These are phyloP conservation scores for Starmerella khaoyaiensis DNA, from an alignment of 805 yeast genomes.

Conservation along the genomic window DNA sequence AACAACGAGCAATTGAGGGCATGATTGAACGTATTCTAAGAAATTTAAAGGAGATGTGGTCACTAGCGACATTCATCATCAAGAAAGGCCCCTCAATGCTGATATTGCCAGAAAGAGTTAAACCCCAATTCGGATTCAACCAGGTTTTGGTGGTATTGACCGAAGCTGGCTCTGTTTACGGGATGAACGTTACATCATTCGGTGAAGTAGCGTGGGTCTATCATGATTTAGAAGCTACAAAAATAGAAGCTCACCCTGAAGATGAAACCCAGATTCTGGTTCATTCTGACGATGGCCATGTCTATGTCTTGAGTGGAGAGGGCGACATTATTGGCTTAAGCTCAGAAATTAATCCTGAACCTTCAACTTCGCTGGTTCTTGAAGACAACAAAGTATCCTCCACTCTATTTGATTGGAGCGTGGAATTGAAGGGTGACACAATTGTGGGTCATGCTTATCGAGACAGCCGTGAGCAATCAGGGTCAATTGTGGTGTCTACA, in stretches of 20 bases:
- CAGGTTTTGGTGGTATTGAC: constrained; percentile 26
- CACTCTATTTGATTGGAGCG: constrained; percentile 7
- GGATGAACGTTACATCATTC: constrained; percentile 22
- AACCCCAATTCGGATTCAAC: constrained; percentile 26
- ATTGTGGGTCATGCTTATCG: constrained; percentile 34
- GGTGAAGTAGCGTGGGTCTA: constrained; percentile 23
- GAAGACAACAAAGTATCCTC: not conserved
- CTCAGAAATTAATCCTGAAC: not conserved
- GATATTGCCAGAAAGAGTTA: constrained; percentile 5
- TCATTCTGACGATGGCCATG: constrained; percentile 14
- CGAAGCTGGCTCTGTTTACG: constrained; percentile 23
- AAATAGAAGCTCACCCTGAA: constrained; percentile 8
- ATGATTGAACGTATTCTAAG: constrained; percentile 1
- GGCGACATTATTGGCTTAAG: constrained; percentile 8
- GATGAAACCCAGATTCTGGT: constrained; percentile 11
- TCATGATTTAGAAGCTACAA: constrained; percentile 15
- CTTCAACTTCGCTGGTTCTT: constrained; percentile 1
- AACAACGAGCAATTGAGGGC: not conserved
- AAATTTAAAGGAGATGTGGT: constrained; percentile 4
- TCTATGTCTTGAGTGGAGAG: constrained; percentile 14
- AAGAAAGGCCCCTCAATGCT: constrained; percentile 5
- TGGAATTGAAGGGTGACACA: constrained; percentile 12
- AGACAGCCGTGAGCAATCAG: constrained; percentile 32
- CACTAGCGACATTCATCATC: not conserved
- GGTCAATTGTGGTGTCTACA: constrained; percentile 54